These are phyloP conservation scores for Erysiphe pisi DNA, from an alignment of 2,329 filamentous ascomycete species.

Conservation along the genomic window DNA sequence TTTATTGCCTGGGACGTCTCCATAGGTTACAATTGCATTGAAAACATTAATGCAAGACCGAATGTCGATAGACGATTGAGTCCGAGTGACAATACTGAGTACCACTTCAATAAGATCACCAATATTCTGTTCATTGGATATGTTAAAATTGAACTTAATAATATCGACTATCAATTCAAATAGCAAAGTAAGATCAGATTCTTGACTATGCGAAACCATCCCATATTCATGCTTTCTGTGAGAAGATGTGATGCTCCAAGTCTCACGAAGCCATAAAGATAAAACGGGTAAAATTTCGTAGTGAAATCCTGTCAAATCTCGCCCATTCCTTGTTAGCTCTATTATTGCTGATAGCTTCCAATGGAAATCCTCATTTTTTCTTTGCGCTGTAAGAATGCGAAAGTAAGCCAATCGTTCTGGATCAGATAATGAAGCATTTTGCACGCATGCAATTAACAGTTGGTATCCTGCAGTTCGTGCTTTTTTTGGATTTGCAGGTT, in stretches of 20 bases:
- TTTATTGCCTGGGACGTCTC: slow-evolving; percentile 53
- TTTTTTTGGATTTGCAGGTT: slow-evolving; percentile 45
- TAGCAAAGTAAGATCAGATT: slow-evolving; percentile 51
- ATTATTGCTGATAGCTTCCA: slow-evolving; percentile 54
- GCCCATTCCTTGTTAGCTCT: slow-evolving; percentile 51
- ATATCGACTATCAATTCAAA: slow-evolving; percentile 57
- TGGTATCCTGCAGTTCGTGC: slow-evolving; percentile 54
- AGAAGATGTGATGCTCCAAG: slow-evolving; percentile 45
- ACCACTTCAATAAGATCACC: slow-evolving; percentile 51
- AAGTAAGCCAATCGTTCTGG: slow-evolving; percentile 58
- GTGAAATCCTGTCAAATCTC: slow-evolving; percentile 54
- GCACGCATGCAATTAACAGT: slow-evolving; percentile 54
- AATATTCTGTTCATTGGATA: slow-evolving; percentile 52
- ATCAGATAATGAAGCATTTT: slow-evolving; percentile 52
- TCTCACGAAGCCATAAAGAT: slow-evolving; percentile 49
- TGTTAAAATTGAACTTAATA: slow-evolving; percentile 65
- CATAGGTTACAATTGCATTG: slow-evolving; percentile 61
- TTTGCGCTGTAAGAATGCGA: slow-evolving; percentile 47
- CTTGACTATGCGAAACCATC: slow-evolving; percentile 42
- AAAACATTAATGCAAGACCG: slow-evolving; percentile 57
- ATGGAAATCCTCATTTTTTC: slow-evolving; percentile 53
- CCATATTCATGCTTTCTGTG: slow-evolving; percentile 45
- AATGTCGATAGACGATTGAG: slow-evolving; percentile 54
- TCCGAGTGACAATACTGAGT: slow-evolving; percentile 57
- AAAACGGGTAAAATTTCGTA: slow-evolving; percentile 55